Evolutionary conservation across 1,284 basidiomycete genomes (phyloP).

Genomic region (Anthracocystis walkeri): DNA sequence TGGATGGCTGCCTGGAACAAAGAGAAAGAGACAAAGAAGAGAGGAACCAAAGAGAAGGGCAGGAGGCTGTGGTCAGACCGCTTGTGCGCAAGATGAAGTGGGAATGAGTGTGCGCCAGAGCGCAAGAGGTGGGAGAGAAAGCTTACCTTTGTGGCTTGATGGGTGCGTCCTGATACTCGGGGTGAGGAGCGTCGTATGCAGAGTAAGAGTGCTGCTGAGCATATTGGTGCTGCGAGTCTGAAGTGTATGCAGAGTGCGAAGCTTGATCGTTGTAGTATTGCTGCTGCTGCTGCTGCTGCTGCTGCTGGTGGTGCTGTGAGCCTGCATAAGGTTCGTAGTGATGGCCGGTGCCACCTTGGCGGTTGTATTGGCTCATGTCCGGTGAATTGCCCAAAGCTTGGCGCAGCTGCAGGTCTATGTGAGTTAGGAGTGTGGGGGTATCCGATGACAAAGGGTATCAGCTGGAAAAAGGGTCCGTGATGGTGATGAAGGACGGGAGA

Average conservation of each 20-base stretch:
- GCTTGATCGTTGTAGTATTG: slow-evolving; percentile 13
- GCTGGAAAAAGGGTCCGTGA: background rate
- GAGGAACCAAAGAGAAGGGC: background rate
- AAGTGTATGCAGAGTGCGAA: slow-evolving; percentile 12
- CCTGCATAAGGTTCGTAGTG: slow-evolving; percentile 21
- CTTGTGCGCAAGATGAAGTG: slow-evolving; percentile 9
- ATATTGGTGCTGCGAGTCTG: slow-evolving; percentile 20
- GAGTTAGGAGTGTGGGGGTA: slow-evolving; percentile 6
- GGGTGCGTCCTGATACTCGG: slow-evolving; percentile 35
- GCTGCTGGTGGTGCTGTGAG: slow-evolving; percentile 7
- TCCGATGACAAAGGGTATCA: background rate
- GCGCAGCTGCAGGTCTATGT: slow-evolving; percentile 2
- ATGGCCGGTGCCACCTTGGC: slow-evolving; percentile 18
- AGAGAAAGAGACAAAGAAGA: background rate
- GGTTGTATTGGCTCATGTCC: slow-evolving; percentile 37
- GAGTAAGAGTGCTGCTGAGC: slow-evolving; percentile 14
- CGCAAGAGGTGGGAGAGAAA: background rate
- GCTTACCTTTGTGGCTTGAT: slow-evolving; percentile 41
- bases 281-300: background rate
- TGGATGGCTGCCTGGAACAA: slow-evolving; percentile 30
- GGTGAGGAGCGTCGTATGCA: slow-evolving; percentile 21
- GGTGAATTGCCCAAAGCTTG: background rate
- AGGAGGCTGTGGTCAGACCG: background rate
- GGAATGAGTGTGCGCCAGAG: background rate
- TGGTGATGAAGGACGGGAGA: background rate